Evolutionary conservation across 371 early-diverging fungal species (phyloP).

Genomic region (Saksenaea oblongispora): DNA sequence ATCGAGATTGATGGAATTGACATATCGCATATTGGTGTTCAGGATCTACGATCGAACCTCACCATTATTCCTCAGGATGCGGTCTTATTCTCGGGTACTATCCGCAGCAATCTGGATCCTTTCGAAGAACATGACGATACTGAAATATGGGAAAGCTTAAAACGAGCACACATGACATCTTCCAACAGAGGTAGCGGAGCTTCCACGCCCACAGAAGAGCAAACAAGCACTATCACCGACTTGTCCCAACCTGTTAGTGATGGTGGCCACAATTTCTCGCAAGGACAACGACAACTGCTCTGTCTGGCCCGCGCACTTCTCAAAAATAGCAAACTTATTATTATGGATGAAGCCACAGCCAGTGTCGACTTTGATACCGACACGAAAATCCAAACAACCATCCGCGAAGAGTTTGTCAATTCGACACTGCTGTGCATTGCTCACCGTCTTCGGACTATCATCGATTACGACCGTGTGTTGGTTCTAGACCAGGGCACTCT

Average conservation of each 20-base stretch:
- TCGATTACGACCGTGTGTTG: slow-evolving; percentile 75
- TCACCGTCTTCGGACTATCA: slow-evolving; percentile 67
- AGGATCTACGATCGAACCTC: slow-evolving; percentile 69
- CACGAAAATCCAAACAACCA: slow-evolving; percentile 56
- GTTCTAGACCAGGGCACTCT: slow-evolving; percentile 76
- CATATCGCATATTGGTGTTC: slow-evolving; percentile 70
- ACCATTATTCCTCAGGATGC: slow-evolving; percentile 88
- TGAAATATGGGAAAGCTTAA: slow-evolving; percentile 74
- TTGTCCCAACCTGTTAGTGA: slow-evolving; percentile 52
- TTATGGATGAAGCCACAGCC: slow-evolving; percentile 62
- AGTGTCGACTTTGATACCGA: slow-evolving; percentile 66
- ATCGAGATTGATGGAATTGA: slow-evolving; percentile 81
- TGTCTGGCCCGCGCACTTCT: slow-evolving; percentile 74
- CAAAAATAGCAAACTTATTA: slow-evolving; percentile 45
- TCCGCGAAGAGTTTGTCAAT: slow-evolving; percentile 51
- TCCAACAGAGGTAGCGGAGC: background rate
- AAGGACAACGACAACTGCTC: slow-evolving; percentile 81
- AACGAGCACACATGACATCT: slow-evolving; percentile 48
- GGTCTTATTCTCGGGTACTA: slow-evolving; percentile 78
- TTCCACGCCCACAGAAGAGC: background rate
- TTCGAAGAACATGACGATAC: slow-evolving; percentile 61
- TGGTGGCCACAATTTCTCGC: slow-evolving; percentile 65
- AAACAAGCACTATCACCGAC: background rate
- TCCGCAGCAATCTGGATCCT: slow-evolving; percentile 74
- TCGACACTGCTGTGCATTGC: slow-evolving; percentile 58